These are phyloP conservation scores for Parachaetomium inaequale DNA, from an alignment of 495 filamentous ascomycete species.

Conservation along the genomic window DNA sequence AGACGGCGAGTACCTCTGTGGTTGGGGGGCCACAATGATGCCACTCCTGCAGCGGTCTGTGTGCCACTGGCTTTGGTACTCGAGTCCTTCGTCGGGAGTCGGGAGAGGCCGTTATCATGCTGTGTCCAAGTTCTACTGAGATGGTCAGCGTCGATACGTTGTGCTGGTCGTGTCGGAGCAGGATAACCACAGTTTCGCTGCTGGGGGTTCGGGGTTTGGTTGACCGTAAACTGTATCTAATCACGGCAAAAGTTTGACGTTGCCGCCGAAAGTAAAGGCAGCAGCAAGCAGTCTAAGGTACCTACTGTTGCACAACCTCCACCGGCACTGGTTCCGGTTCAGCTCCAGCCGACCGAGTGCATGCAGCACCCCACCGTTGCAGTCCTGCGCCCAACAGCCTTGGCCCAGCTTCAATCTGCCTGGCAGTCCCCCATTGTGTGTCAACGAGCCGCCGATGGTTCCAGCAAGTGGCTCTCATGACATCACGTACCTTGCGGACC, in stretches of 20 bases:
- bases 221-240: background rate
- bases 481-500: background rate
- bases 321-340: background rate
- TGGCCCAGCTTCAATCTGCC: background rate
- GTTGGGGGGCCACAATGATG: background rate
- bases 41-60: too few species aligned
- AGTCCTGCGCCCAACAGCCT: background rate
- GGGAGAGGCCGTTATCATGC: background rate
- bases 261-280: background rate
- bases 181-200: too few species aligned
- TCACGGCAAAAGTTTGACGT: background rate
- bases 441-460: background rate
- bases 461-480: background rate
- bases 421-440: background rate
- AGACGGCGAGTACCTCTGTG: background rate
- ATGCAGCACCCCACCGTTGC: background rate
- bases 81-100: too few species aligned
- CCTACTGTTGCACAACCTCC: background rate
- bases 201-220: too few species aligned
- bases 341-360: background rate
- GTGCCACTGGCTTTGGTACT: too few species aligned
- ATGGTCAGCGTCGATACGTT: background rate
- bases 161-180: too few species aligned
- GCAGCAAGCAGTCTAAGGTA: background rate
- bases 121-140: background rate